Evolutionary conservation across 75 land plant genomes (phyloP), one percentile per base, ranked within the genome.

Genomic region (Selaginella moellendorffii): DNA sequence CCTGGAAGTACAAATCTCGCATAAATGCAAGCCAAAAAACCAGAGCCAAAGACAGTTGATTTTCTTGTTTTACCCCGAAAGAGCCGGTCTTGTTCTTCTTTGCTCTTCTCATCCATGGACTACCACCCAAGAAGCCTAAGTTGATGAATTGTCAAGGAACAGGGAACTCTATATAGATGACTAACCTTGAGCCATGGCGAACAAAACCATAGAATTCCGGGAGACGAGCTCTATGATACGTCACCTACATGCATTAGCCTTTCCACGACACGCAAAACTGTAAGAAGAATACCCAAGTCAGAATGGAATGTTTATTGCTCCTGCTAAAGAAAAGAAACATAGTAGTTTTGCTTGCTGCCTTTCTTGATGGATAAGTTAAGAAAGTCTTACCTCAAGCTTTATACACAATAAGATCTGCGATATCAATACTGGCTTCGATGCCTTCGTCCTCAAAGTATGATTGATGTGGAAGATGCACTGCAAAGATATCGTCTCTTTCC

Each of bases 61-160:
- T 88, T 86, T 52, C 82, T 70, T 51, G 69, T 54, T 9, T 74
- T 77, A 51, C 76, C 79, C 65, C 73, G 69, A 61, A 64, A 77
- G 53, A 87, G 85, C 28, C 84, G 83, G 46, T 86, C 88, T 59
- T 84, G 85, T 58, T 87, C 97, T 68, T 90, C 97, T 62, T 77
- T 77, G 65, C 93, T 87, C 26, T 81, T 77, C 80, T 90, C 93
- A 88, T 90, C 97, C 66, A 90, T 90, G 1, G 85, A 90, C 97
- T 93, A 90, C 97, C 97, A 90, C n/a, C 97, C 97, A 54, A 90
- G 73, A 29, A 90, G 75, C 75, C 97, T 90, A n/a, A n/a, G 74
- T 29, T 10, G 21, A 8, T n/a, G n/a, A n/a, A n/a, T n/a, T n/a
- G n/a, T n/a, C n/a, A n/a, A n/a, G n/a, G n/a, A n/a, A n/a, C 14